A percentile compares a stretch with the other conserved stretches of the same genome.
These are phyloP conservation scores for Talaromyces stipitatus DNA, from an alignment of 495 filamentous ascomycete genomes.

Conservation along the genomic window DNA sequence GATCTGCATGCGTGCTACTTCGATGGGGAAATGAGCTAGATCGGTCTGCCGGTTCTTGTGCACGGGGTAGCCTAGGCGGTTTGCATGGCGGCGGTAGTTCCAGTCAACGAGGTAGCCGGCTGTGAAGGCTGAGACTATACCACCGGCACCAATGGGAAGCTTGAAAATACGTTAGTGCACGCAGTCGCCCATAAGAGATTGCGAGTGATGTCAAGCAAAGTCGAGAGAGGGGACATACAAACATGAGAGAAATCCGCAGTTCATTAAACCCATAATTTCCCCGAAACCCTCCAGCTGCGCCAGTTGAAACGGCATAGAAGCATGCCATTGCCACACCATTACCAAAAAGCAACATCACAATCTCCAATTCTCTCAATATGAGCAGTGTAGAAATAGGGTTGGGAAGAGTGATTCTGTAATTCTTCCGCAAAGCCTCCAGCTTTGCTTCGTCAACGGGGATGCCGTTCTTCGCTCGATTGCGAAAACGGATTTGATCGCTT, in stretches of 20 bases:
- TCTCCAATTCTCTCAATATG: slow-evolving; percentile 52
- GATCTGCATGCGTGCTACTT: slow-evolving; percentile 52
- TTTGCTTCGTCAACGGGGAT: slow-evolving; percentile 11
- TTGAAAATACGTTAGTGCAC: slow-evolving; percentile 12
- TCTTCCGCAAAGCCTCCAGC: slow-evolving; percentile 13
- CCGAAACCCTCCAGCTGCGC: slow-evolving; percentile 11
- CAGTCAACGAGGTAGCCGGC: slow-evolving; percentile 50
- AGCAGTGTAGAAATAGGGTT: slow-evolving; percentile 62
- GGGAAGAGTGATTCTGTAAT: slow-evolving; percentile 47
- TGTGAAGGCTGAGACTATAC: slow-evolving; percentile 43
- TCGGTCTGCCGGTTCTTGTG: slow-evolving; percentile 45
- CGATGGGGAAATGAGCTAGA: slow-evolving; percentile 53
- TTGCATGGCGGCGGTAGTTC: slow-evolving; percentile 48
- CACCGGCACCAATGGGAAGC: slow-evolving; percentile 48
- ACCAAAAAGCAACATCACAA: slow-evolving; percentile 32
- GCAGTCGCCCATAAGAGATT: too few relatives aligned
- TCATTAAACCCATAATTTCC: slow-evolving; percentile 39
- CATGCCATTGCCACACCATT: slow-evolving; percentile 42
- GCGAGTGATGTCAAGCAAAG: too few relatives aligned
- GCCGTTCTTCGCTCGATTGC: slow-evolving; percentile 6
- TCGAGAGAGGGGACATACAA: slow-evolving; percentile 14
- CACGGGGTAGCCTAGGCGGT: slow-evolving; percentile 37
- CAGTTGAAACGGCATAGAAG: slow-evolving; percentile 12
- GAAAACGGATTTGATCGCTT: slow-evolving; percentile 18
- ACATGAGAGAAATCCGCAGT: slow-evolving; percentile 23